Evolutionary conservation across 2,329 filamentous ascomycete genomes (phyloP).

Genomic region (Sporothrix euskadiensis): DNA sequence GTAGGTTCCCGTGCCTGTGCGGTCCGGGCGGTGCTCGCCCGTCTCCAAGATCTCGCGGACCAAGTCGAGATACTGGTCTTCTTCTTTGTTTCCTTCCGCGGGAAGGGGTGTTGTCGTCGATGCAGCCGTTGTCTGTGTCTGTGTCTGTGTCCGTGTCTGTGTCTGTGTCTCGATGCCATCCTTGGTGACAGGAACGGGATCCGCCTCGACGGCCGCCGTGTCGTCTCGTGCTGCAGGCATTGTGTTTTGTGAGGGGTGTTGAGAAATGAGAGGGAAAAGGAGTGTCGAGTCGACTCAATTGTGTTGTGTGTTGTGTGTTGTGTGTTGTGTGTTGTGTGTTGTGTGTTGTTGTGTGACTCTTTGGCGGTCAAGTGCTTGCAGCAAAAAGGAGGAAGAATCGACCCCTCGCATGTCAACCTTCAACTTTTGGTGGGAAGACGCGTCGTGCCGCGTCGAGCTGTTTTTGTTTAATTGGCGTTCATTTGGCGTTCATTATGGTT

Average conservation of each 20-base stretch:
- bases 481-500: background rate
- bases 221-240: constrained; percentile 28
- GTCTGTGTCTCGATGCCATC: background rate
- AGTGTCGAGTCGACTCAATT: background rate
- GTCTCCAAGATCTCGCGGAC: constrained; percentile 78
- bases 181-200: background rate
- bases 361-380: background rate
- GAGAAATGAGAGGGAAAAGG: background rate
- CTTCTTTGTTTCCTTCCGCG: constrained; percentile 54
- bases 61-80: constrained; percentile 89
- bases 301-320: background rate
- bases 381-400: background rate
- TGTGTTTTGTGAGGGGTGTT: background rate
- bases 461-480: constrained; percentile 9
- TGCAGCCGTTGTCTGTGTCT: no score
- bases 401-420: constrained; percentile 16
- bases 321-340: background rate
- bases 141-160: background rate
- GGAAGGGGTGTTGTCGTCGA: background rate
- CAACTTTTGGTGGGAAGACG: constrained; percentile 10
- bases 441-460: constrained; percentile 19
- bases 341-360: background rate
- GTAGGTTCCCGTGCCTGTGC: constrained; percentile 89
- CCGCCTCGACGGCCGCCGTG: background rate
- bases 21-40: constrained; percentile 85